Conservation (phyloP, 1,284 basidiomycete species). For the Malassezia psittaci region DNA sequence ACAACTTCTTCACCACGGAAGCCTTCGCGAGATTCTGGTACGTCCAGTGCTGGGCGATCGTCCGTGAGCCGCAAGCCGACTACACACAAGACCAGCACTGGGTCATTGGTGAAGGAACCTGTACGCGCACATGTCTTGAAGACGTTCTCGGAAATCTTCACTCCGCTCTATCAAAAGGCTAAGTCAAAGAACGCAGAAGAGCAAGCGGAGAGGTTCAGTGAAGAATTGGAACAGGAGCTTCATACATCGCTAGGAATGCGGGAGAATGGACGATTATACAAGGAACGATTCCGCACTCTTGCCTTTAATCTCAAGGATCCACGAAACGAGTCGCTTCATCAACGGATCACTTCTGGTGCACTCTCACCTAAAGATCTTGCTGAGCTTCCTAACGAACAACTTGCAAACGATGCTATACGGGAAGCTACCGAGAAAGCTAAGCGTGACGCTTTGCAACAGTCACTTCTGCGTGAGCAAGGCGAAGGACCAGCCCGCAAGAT, state of each 20-base stretch:
- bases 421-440: conserved; percentile 36
- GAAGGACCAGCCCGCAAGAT: conserved; percentile 40
- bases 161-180: conserved; percentile 1
- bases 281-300: conserved; percentile 42
- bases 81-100: too few species aligned
- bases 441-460: conserved; percentile 33
- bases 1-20: too few species aligned
- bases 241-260: conserved; percentile 1
- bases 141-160: conserved; percentile 12
- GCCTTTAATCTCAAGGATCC: conserved; percentile 44
- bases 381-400: conserved; percentile 34
- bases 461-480: conserved; percentile 29
- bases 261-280: conserved; percentile 22
- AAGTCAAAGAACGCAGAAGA: neutral
- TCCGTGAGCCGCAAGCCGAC: neutral
- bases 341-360: conserved; percentile 30
- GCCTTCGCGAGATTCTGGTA: neutral
- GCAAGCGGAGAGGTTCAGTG: conserved; percentile 1
- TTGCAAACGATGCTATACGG: conserved; percentile 43
- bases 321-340: conserved; percentile 36
- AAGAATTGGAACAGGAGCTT: conserved; percentile 11
- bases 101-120: conserved; percentile 1
- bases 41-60: neutral
- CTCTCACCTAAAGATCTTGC: conserved; percentile 32
- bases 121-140: conserved; percentile 13